A percentile compares a stretch with the other conserved stretches of the same genome.
phyloP scores from a whole-genome alignment of 352 stramenopile genomes.

The Globisporangium cederbergense region DNA sequence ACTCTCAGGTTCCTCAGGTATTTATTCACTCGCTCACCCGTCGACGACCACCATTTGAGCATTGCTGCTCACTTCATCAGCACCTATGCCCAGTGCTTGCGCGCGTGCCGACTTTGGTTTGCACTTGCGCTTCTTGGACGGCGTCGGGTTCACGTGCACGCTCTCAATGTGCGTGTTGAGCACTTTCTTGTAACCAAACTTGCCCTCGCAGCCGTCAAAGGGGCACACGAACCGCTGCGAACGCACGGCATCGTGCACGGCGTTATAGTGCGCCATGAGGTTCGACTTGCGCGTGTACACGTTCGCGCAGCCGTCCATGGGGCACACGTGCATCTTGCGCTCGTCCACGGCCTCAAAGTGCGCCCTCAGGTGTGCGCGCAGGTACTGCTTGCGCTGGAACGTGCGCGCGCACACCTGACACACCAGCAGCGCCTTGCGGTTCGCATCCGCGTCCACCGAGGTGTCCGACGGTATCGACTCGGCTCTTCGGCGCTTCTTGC shows the following conservation, averaged over 20 bases:
- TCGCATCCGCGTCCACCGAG: slow-evolving; percentile 3
- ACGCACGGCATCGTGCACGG: slow-evolving; percentile 54
- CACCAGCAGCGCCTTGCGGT: slow-evolving; percentile 20
- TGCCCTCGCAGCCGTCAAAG: slow-evolving; percentile 45
- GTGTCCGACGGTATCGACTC: background rate
- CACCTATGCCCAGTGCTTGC: background rate
- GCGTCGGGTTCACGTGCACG: slow-evolving; percentile 45
- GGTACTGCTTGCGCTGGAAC: slow-evolving; percentile 49
- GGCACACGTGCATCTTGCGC: slow-evolving; percentile 59
- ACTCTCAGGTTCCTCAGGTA: background rate
- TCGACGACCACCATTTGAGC: background rate
- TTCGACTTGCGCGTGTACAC: slow-evolving; percentile 71
- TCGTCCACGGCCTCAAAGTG: slow-evolving; percentile 63
- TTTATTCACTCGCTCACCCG: background rate
- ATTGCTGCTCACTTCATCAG: background rate
- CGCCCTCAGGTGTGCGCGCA: slow-evolving; percentile 56
- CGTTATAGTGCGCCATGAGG: slow-evolving; percentile 73
- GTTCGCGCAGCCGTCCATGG: slow-evolving; percentile 53
- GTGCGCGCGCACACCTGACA: slow-evolving; percentile 51
- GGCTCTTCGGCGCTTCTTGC: slow-evolving; percentile 14
- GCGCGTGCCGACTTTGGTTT: background rate
- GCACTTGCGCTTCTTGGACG: slow-evolving; percentile 17
- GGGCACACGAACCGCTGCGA: slow-evolving; percentile 65
- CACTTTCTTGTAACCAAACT: slow-evolving; percentile 77
- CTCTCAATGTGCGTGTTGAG: slow-evolving; percentile 58